A percentile compares a stretch with the other conserved stretches of the same genome.
Evolutionary conservation across 2,329 filamentous ascomycete species (phyloP).

Genomic region (Periconia macrospinosa): DNA sequence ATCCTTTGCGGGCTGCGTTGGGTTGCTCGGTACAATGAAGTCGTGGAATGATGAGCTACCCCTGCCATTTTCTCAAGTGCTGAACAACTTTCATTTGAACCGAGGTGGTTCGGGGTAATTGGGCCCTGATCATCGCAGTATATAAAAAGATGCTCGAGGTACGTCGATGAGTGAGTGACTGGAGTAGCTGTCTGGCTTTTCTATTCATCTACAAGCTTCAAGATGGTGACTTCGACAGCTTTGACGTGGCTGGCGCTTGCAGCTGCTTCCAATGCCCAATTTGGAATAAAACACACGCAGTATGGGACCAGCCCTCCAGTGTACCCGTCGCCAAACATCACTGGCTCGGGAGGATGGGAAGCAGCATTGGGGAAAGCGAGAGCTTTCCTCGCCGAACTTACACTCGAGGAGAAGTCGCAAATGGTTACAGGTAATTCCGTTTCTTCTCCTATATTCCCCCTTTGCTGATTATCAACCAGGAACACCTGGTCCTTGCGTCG

Average conservation of each 20-base stretch:
- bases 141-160: not conserved
- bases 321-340: slow-evolving; percentile 33
- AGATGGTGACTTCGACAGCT: slow-evolving; percentile 3
- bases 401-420: slow-evolving; percentile 35
- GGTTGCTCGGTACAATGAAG: not conserved
- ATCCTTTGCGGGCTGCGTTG: no score
- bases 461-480: slow-evolving; percentile 9
- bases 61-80: not conserved
- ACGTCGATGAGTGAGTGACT: not conserved
- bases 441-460: not conserved
- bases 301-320: slow-evolving; percentile 30
- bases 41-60: not conserved
- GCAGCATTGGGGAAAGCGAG: slow-evolving; percentile 34
- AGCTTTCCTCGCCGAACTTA: slow-evolving; percentile 33
- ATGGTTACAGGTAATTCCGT: slow-evolving; percentile 35
- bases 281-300: slow-evolving; percentile 22
- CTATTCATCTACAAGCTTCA: slow-evolving; percentile 1
- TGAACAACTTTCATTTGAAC: not conserved
- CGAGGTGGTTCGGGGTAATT: not conserved
- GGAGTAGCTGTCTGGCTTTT: not conserved
- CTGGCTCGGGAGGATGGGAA: slow-evolving; percentile 36
- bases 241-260: slow-evolving; percentile 9
- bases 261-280: slow-evolving; percentile 18
- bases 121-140: not conserved
- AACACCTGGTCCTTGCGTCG: slow-evolving; percentile 24